A percentile compares a stretch with the other conserved stretches of the same genome.
Evolutionary conservation across 768 basidiomycete genomes (phyloP).

Genomic region (Boletellus emodensis): DNA sequence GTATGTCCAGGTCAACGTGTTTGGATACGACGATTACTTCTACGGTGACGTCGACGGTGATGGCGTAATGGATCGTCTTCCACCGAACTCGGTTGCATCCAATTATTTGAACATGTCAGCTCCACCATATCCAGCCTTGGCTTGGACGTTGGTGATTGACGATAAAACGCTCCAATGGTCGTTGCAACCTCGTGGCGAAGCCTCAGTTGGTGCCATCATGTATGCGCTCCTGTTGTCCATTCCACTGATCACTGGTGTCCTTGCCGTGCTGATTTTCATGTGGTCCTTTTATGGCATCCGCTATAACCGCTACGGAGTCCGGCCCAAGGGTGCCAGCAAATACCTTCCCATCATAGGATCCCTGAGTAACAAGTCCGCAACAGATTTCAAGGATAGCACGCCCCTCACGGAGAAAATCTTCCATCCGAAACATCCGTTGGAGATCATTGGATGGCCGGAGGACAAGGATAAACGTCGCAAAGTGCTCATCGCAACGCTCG

Average conservation of each 20-base stretch:
- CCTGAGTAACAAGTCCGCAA: conserved; percentile 59
- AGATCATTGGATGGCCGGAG: conserved; percentile 96
- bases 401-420: conserved; percentile 72
- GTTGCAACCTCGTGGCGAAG: conserved; percentile 76
- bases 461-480: conserved; percentile 87
- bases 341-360: conserved; percentile 87
- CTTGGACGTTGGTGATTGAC: conserved; percentile 81
- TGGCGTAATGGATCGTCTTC: conserved; percentile 84
- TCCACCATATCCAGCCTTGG: conserved; percentile 81
- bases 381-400: conserved; percentile 62
- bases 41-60: conserved; percentile 89
- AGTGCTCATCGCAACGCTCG: conserved; percentile 87
- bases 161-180: conserved; percentile 76
- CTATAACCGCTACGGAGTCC: conserved; percentile 88
- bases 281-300: conserved; percentile 96
- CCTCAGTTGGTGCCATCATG: conserved; percentile 80
- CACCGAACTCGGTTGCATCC: conserved; percentile 79
- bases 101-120: conserved; percentile 92
- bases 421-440: conserved; percentile 54
- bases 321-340: conserved; percentile 62
- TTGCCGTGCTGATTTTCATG: conserved; percentile 86
- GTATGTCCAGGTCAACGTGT: conserved; percentile 86
- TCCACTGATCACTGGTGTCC: conserved; percentile 77
- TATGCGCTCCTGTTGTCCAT: conserved; percentile 79
- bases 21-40: conserved; percentile 86